These are phyloP conservation scores for Vitellaria paradoxa DNA, from an alignment of 179 eudicot species.

Conservation along the genomic window DNA sequence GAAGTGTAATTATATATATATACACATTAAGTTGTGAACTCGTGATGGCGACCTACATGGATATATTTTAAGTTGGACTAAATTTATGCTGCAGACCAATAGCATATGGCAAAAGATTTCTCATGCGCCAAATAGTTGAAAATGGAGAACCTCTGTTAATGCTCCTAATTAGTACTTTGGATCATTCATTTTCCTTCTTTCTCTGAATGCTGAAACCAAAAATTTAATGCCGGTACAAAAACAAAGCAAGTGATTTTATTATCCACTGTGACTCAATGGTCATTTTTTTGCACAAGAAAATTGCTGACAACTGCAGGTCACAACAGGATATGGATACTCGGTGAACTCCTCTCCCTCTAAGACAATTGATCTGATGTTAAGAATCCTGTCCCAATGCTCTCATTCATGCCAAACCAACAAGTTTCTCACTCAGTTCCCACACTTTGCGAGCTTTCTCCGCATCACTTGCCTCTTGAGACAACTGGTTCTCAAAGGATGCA, in stretches of 20 bases:
- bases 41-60: no score
- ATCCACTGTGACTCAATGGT: not conserved
- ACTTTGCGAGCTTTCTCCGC: slow-evolving; percentile 63
- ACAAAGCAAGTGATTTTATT: slow-evolving; percentile 1
- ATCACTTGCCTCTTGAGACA: slow-evolving; percentile 77
- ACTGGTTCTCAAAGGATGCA: slow-evolving; percentile 64
- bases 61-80: no score
- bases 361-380: not conserved
- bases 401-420: slow-evolving; percentile 64
- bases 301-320: not conserved
- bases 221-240: not conserved
- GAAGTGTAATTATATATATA: no score
- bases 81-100: no score
- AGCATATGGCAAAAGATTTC: no score
- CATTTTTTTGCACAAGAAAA: not conserved
- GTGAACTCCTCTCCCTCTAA: not conserved
- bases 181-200: not conserved
- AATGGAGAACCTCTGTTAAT: no score
- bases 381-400: not conserved
- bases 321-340: not conserved
- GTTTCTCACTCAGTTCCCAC: slow-evolving; percentile 85
- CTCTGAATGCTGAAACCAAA: not conserved
- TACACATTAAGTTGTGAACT: no score
- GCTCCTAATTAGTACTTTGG: no score
- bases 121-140: no score